Percentiles rank a stretch among this genome's conserved stretches.
Conservation (phyloP, 2,329 filamentous ascomycete species). For the Calonectria naviculata region DNA sequence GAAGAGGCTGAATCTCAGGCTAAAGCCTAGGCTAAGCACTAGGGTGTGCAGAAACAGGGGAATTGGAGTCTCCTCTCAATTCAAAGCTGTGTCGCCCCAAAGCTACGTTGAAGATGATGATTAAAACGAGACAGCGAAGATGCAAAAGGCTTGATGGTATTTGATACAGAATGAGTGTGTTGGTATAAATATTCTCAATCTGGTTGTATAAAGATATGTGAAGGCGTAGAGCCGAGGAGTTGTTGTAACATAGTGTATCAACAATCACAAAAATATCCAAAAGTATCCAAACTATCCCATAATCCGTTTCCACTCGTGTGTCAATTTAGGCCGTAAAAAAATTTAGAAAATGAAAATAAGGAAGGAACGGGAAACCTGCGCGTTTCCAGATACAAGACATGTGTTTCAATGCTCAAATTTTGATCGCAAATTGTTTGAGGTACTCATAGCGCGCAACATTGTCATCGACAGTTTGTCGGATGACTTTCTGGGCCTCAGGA, state of each 20-base stretch:
- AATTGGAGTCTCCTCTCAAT: conserved; percentile 2
- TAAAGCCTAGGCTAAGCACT: neutral
- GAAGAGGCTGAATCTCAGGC: conserved; percentile 15
- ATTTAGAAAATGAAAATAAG: conserved; percentile 6
- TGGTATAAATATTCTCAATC: conserved; percentile 22
- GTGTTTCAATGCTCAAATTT: conserved; percentile 18
- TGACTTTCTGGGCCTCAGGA: conserved; percentile 75
- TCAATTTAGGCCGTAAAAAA: neutral
- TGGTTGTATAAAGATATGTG: conserved; percentile 31
- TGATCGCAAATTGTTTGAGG: conserved; percentile 73
- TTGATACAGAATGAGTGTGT: conserved; percentile 12
- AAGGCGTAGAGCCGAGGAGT: conserved; percentile 36
- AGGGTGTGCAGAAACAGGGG: neutral
- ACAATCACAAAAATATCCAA: conserved; percentile 36
- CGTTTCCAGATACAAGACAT: conserved; percentile 38
- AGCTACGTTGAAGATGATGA: neutral
- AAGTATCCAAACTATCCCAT: conserved; percentile 25
- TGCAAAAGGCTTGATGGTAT: neutral
- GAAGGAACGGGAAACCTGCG: neutral
- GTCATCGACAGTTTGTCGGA: conserved; percentile 76
- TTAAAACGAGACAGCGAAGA: conserved; percentile 11
- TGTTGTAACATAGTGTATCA: conserved; percentile 45
- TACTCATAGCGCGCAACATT: conserved; percentile 84
- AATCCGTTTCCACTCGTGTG: conserved; percentile 25
- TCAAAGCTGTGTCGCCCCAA: neutral